Conservation (phyloP, 495 filamentous ascomycete genomes). For the Parathielavia appendiculata region DNA sequence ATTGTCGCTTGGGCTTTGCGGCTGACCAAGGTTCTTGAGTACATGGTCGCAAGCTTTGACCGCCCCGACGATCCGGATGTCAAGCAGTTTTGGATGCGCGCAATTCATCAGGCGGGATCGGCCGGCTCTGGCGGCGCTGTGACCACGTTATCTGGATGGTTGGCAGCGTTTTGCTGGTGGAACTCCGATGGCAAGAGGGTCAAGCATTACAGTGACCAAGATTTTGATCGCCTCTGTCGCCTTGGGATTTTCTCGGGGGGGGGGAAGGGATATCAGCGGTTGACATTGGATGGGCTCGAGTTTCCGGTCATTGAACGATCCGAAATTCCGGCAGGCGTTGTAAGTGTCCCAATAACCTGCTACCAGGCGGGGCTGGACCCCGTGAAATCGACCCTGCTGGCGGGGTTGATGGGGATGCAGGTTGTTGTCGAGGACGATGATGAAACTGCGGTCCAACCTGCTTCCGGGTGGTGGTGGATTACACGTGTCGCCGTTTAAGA, state of each 20-base stretch:
- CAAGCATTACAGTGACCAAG: background rate
- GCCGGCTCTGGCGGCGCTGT: background rate
- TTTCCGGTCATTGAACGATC: background rate
- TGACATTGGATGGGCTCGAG: conserved; percentile 5
- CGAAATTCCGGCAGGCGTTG: conserved; percentile 1
- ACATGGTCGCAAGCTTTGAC: conserved; percentile 9
- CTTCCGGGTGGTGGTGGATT: conserved; percentile 8
- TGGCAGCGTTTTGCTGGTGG: conserved; percentile 12
- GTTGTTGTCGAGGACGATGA: background rate
- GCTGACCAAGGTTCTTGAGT: conserved; percentile 4
- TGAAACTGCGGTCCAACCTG: conserved; percentile 1
- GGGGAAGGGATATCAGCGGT: background rate
- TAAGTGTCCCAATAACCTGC: background rate
- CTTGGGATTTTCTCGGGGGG: background rate
- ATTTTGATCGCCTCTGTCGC: background rate
- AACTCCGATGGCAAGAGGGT: background rate
- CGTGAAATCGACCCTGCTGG: background rate
- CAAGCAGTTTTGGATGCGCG: conserved; percentile 3
- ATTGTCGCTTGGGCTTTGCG: background rate
- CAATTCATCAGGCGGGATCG: background rate
- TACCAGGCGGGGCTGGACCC: background rate
- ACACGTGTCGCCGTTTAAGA: too few relatives aligned
- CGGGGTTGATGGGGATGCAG: conserved; percentile 8
- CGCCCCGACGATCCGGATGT: background rate
- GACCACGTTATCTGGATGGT: conserved; percentile 2